Evolutionary conservation across 352 stramenopile species (phyloP), one percentile per base, ranked within the genome.

Genomic region (Globisporangium acanthophoron): DNA sequence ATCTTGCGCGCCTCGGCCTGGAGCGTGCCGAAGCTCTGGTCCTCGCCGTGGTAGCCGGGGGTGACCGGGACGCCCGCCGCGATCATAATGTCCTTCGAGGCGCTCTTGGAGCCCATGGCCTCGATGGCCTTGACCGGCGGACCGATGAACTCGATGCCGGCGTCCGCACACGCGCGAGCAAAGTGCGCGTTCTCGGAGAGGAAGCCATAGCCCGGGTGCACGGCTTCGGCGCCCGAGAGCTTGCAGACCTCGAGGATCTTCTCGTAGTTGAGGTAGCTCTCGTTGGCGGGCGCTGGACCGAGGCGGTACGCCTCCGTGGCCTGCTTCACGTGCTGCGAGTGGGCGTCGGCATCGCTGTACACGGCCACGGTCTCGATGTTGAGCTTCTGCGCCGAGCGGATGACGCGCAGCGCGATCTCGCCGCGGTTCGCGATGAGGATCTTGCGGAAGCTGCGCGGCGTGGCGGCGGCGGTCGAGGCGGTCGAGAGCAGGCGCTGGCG

Each of bases 141-240:
- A 3, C 92, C 92, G 35, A 98, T 95, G 60, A 98, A 98, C 65
- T 90, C 83, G 31, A 98, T 70, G 33, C 76, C 78, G 5, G 80
- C 78, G 15, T 90, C 78, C 5, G 72, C 65, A 33, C 82, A 96
- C 6, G 78, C 76, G 29, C 77, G 61, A 13, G 75, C 71, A 54
- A 97, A 97, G 18, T 61, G 67, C 18, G 84, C 74, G 58, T 96
- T 97, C 69, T 97, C 90, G 29, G 83, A 96, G 37, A 97, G 52
- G 58, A 97, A 97, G 41, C 90, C 90, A 63, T 97, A 97, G 48
- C 90, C 90, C 0, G 90, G 90, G 69, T 97, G 90, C 33, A 97
- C 79, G 31, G 89, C 90, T 58, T 90, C 62, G n/a, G 74, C 80
- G 44, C 82, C 76, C 3, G 82, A 78, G 53, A 71, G 49, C 56